Conservation (phyloP, 1,284 basidiomycete species). For the Sphagnurus paluster region DNA sequence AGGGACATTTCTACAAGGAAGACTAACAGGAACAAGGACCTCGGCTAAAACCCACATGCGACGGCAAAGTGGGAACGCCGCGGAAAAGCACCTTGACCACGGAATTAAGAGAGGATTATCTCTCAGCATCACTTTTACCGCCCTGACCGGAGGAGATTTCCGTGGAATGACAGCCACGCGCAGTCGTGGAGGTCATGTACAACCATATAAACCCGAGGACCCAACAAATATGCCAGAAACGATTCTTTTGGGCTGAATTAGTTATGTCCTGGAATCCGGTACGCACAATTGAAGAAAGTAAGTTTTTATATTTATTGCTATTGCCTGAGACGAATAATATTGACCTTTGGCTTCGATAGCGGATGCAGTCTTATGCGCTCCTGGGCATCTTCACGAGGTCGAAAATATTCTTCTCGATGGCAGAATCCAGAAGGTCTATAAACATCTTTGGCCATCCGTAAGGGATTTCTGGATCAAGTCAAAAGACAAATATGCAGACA, state of each 20-base stretch:
- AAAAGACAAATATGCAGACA: constrained; percentile 38
- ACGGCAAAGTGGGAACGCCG: constrained; percentile 22
- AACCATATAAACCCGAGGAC: constrained; percentile 34
- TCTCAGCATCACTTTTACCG: constrained; percentile 34
- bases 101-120: constrained; percentile 26
- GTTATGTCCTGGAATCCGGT: constrained; percentile 41
- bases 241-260: constrained; percentile 19
- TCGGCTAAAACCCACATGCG: constrained; percentile 17
- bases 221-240: constrained; percentile 16
- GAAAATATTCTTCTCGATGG: constrained; percentile 51
- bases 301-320: constrained; percentile 18
- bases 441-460: constrained; percentile 54
- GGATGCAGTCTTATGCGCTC: constrained; percentile 49
- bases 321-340: background rate
- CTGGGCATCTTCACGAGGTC: constrained; percentile 56
- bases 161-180: constrained; percentile 34
- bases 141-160: constrained; percentile 36
- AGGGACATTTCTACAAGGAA: background rate
- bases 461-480: constrained; percentile 57
- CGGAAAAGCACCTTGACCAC: constrained; percentile 30
- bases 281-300: constrained; percentile 48
- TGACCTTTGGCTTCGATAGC: constrained; percentile 32
- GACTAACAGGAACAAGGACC: constrained; percentile 1
- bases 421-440: constrained; percentile 54
- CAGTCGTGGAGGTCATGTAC: constrained; percentile 25